Evolutionary conservation across 2,329 filamentous ascomycete species (phyloP), one percentile per base, ranked within the genome.

Genomic region (Leptographium procerum): DNA sequence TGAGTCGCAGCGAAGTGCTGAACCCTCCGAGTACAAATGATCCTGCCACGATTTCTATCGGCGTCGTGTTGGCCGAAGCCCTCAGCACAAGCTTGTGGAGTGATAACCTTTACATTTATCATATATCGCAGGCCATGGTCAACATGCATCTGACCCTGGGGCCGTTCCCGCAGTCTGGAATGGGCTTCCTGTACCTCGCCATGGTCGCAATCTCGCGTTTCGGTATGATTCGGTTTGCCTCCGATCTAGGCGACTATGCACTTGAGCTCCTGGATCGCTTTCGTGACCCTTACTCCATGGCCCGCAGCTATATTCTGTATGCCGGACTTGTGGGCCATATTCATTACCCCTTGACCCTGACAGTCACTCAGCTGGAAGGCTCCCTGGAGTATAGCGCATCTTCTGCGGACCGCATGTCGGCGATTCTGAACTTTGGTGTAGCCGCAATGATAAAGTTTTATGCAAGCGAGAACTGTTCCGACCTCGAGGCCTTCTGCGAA

Each of bases 11-110:
- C 7, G 69, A 75, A 6, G 66, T 84, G 2, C 63, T 81, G 52
- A 72, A 71, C 45, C 71, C 73, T n/a, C 65, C 69, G 16, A 68
- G 71, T 22, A 68, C 72, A 0, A 74, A 73, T 14, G 80, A 86
- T 61, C 71, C 79, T 3, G 74, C 78, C 29, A 69, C 88, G 55
- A 75, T 80, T 2, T 85, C 83, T 0, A 74, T 89, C 2, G 88
- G 86, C 3, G 84, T 86, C 8, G 82, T 91, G 4, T 73, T 91
- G 19, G 79, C 84, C 0, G 86, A 91, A 70, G 80, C 88, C 14
- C 76, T 86, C 10, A 83, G 81, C 62, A 82, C 86, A 16, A 85
- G 85, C 4, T 89, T 85, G 75, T 91, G 88, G 88, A 84, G 79
- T 47, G 83, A 91, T 64, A 76, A 76, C 24, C 70, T 90, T 11